Evolutionary conservation across 805 yeast genomes (phyloP), one percentile per base, ranked within the genome.

Genomic region (Kodamaea kaohsiungensis): DNA sequence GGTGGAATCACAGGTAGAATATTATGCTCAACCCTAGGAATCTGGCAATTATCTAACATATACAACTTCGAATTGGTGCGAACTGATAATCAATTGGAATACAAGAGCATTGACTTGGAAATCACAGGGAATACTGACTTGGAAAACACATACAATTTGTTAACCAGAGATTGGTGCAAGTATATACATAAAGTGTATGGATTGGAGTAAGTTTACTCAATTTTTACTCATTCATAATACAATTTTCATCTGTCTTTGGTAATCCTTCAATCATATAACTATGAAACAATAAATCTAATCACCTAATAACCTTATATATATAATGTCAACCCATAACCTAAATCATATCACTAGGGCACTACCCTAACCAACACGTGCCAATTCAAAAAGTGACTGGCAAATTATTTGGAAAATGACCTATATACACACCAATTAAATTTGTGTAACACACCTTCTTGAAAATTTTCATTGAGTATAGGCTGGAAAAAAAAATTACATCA

Each of bases 161-260:
- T 68, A 7, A 55, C 57, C n/a, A 43, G 49, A 7, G 53, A 60
- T 15, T 73, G 79, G 77, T 51, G 60, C 16, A 51, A 56, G 13
- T 53, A 69, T 55, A 60, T 67, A 40, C 63, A 68, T 45, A 67
- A 72, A 55, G 71, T 73, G 2, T 73, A 68, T 52, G 70, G 75
- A 7, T 61, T 75, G 49, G 76, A 73, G 43, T 51, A 16, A 38
- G 8, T 13, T 18, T 5, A 12, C 13, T 9, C 13, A 30, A 12
- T 12, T 30, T 13, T 18, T 5, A 12, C 13, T 9, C 13, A 30
- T 2, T 12, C 8, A 30, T 4, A 30, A 12, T 30, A 5, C 10
- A 8, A 5, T 30, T 30, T 30, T 12, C 35, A 30, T 30, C 35
- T 30, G 8, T 30, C 3, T 30, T 10, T 30, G 12, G 25, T 22